Evolutionary conservation across 225 moss, liverwort and hornwort species (phyloP).

Genomic region (Pseudisothecium myosuroides): DNA sequence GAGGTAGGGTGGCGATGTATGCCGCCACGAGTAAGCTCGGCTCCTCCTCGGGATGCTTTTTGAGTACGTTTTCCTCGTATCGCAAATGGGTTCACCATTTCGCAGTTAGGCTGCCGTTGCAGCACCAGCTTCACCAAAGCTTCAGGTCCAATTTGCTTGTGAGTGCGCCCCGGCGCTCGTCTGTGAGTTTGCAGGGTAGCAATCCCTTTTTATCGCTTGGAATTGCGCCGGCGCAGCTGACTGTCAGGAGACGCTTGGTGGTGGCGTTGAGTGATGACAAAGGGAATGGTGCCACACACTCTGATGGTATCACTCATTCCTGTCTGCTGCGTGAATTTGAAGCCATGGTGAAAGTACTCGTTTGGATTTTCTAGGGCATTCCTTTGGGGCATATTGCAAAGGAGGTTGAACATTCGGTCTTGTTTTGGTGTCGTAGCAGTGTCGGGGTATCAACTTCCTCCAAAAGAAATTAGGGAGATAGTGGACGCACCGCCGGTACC

Average conservation of each 20-base stretch:
- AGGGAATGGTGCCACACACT: conserved; percentile 9
- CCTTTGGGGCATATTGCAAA: neutral
- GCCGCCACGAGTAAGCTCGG: conserved; percentile 15
- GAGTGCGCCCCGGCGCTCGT: neutral
- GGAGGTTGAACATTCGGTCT: neutral
- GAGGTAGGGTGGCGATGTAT: conserved; percentile 6
- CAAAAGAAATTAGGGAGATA: conserved; percentile 41
- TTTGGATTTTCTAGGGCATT: neutral
- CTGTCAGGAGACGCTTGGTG: conserved; percentile 3
- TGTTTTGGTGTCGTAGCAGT: neutral
- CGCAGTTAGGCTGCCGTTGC: neutral
- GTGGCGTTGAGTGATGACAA: conserved; percentile 7
- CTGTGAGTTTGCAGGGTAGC: neutral
- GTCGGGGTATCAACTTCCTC: conserved; percentile 39
- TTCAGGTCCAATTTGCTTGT: neutral
- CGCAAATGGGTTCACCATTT: conserved; percentile 16
- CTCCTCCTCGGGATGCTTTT: conserved; percentile 8
- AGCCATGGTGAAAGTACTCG: neutral
- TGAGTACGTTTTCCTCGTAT: conserved; percentile 9
- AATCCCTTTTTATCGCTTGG: neutral
- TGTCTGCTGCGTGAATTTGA: neutral
- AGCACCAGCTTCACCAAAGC: neutral
- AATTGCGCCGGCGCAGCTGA: neutral
- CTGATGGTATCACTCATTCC: conserved; percentile 3
- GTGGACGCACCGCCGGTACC: conserved; percentile 52